Percentiles rank a stretch among this genome's conserved stretches.
phyloP scores from a whole-genome alignment of 2,329 filamentous ascomycete genomes.

The Cryphonectria nitschkei region DNA sequence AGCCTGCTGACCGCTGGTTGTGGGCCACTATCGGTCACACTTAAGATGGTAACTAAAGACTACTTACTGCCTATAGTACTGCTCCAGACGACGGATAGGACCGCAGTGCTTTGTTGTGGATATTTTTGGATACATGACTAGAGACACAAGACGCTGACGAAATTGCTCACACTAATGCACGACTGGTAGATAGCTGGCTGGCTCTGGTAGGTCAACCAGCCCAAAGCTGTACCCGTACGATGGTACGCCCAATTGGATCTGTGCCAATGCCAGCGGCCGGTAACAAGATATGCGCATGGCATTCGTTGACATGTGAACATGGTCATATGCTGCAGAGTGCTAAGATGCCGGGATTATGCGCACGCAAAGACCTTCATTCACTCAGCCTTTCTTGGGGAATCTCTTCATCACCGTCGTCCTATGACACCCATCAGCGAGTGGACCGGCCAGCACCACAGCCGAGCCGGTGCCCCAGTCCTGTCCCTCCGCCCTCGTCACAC shows the following conservation, averaged over 20 bases:
- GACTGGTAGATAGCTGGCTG: not conserved
- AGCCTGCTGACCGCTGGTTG: not conserved
- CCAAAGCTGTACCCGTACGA: not conserved
- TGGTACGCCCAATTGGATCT: not conserved
- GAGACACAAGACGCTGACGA: not conserved
- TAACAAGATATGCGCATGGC: not conserved
- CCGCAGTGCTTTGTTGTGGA: not conserved
- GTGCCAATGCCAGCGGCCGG: not conserved
- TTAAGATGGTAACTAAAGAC: not conserved
- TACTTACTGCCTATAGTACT: no score
- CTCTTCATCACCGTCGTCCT: slow-evolving; percentile 37
- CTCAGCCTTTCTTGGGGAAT: slow-evolving; percentile 12
- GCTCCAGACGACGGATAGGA: no score
- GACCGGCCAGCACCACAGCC: slow-evolving; percentile 32
- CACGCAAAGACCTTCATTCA: not conserved
- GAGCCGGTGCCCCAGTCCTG: slow-evolving; percentile 35
- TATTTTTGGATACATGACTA: not conserved
- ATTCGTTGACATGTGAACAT: not conserved
- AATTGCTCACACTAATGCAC: not conserved
- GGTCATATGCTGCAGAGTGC: not conserved
- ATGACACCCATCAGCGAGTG: slow-evolving; percentile 30
- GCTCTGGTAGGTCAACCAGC: not conserved
- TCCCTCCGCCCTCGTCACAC: slow-evolving; percentile 23
- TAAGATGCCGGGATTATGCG: not conserved
- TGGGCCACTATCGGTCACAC: not conserved